Evolutionary conservation across 371 early-diverging fungal genomes (phyloP), one percentile per base, ranked within the genome.

Genomic region (Batkoa obscura): DNA sequence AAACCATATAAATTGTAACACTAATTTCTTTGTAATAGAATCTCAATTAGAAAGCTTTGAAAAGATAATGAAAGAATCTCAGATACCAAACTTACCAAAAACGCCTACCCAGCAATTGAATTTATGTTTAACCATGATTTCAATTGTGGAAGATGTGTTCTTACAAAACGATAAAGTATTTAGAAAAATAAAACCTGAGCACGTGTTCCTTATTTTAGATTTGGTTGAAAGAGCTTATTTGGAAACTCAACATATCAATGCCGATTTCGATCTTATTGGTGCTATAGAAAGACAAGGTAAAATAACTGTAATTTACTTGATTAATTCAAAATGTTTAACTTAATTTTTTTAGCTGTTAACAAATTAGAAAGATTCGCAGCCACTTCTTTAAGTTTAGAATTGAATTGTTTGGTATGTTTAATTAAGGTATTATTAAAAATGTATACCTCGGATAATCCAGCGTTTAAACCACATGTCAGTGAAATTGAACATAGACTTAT

Each of bases 221-320:
- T 82, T 87, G 48, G 71, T 94, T 33, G 85, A 87, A 37, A 65
- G 74, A 57, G 87, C 88, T 10, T 88, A 86, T 64, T 72, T 74
- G 30, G 86, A 90, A 69, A 90, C 95, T 0, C 72, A 74, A 47
- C 66, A 72, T 12, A 92, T 93, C 59, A 92, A 94, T 64, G 68
- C 63, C 30, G 78, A 88, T 60, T 77, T 76, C 39, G 53, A 53
- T 39, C 41, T 53, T 15, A 31, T n/a, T 3, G 6, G 30, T 4
- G 53, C 53, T 6, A 38, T 53, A 8, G 38, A 53, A 9, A 36
- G 53, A 2, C 38, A 53, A 13, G n/a, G 47, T 47, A 47, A 47
- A 31, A 6, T 8, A 4, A 4, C 4, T 47, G 23, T 47, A 23
- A n/a, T n/a, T n/a, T n/a, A n/a, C n/a, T n/a, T n/a, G n/a, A n/a